phyloP scores from a whole-genome alignment of 257 asterid genomes.

The Schizonepeta tenuifolia region DNA sequence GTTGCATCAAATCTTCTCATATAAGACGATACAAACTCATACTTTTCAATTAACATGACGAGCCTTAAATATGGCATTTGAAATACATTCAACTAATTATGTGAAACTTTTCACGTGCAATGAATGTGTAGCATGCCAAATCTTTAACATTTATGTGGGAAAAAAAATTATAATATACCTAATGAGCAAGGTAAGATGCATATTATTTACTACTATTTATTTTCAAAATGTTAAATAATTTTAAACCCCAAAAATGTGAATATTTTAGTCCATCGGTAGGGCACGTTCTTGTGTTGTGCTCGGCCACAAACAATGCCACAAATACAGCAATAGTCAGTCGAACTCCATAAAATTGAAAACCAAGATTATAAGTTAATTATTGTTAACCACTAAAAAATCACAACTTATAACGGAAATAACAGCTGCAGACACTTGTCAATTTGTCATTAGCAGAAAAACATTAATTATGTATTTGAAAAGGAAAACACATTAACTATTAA shows the following conservation, averaged over 20 bases:
- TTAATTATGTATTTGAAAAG: neutral
- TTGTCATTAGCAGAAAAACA: neutral
- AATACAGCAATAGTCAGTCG: neutral
- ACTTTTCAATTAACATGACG: neutral
- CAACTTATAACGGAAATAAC: constrained; percentile 24
- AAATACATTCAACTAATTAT: neutral
- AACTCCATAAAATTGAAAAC: neutral
- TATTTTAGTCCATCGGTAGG: neutral
- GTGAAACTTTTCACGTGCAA: neutral
- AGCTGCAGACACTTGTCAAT: constrained; percentile 26
- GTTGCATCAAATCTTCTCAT: no score
- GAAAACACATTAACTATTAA: neutral
- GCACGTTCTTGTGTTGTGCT: constrained; percentile 2
- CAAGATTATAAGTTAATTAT: neutral
- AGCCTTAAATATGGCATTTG: neutral
- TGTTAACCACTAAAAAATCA: neutral
- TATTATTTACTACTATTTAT: no score
- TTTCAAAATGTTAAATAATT: no score
- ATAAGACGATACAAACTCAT: neutral
- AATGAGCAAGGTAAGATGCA: neutral
- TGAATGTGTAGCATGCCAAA: neutral
- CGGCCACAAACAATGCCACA: constrained; percentile 1
- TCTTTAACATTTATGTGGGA: neutral
- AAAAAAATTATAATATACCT: neutral
- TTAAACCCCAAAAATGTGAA: no score